Base-by-base conservation (phyloP, 192 early-diverging fungal species). In the Linnemannia hyalina region DNA sequence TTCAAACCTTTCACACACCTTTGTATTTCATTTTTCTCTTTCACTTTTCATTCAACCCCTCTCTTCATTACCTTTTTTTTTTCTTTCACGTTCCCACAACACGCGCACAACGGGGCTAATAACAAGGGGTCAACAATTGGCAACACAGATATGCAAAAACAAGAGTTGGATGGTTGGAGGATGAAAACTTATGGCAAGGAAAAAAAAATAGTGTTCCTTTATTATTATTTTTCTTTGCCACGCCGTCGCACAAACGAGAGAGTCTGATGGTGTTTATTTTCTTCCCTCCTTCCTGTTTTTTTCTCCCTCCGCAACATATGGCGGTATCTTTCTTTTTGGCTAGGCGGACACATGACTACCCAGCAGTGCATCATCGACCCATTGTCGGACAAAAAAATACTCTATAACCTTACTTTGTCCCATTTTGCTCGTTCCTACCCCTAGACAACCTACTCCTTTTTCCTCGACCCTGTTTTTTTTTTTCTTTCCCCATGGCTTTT, bases 201-300 rank as follows among this genome's bases (percentile, higher is more conserved):
- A 47, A 55, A 6, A 2, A 26, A 11, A 70, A 23, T 6, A 29
- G 71, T 47, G 26, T 73, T 75, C 16, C 74, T 38, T 35, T 35
- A 1, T 35, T 35, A 1, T 35, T 35, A 35, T 47, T 49, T 16
- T 29, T 15, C 44, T n/a, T 73, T 77, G 81, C 81, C 81, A 82
- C 57, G 81, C 81, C 69, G 81, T 82, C 75, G 75, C 69, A 82
- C 81, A 77, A 82, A 82, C 36, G 35, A 82, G 29, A 55, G 69
- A 55, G 69, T 18, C 46, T n/a, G 63, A 80, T 38, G 26, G 15
- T 35, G 46, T 26, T 52, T 16, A 20, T 52, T 49, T 49, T 49
- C 7, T 1, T 18, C 26, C 8, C 10, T 40, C 36, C 54, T 38
- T 40, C 35, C 63, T 4, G n/a, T 44, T 26, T 35, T 42, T 54